Evolutionary conservation across 75 land plant species (phyloP), one percentile per base, ranked within the genome.

Genomic region (Picea sitchensis): DNA sequence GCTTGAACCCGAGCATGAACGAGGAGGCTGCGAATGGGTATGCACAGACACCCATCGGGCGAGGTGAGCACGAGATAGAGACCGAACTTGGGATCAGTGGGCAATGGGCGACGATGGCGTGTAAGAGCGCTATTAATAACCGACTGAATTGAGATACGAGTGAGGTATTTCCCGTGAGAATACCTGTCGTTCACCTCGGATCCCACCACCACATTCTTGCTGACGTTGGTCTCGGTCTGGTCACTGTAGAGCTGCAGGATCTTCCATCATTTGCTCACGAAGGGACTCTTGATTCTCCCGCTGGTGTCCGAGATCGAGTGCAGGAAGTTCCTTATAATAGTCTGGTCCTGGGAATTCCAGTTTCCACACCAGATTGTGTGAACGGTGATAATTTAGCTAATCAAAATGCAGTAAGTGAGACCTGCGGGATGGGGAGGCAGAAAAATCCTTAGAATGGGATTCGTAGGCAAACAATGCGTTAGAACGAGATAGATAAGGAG

Each of bases 51-150:
- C 26, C 26, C 96, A 80, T 94, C 96, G 8, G 57, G 72, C 11
- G 93, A 83, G 12, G 96, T 91, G 44, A 88, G 85, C 23, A 94
- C 51, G 31, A 94, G 82, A 83, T 94, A 94, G 59, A 94, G 34
- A 64, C 89, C 93, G 36, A 73, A 69, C 61, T 80, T 81, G 58
- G 83, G 82, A 81, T 83, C 72, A 65, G 84, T 80, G 75, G 86
- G 83, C 59, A 87, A 63, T 13, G 88, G 81, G 34, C 81, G 73
- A 56, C 83, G 59, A 21, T 44, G n/a, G 62, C 86, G 65, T 54
- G 79, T 81, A 14, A 91, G 76, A 68, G 89, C 83, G 65, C 30
- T 58, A 12, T 80, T 78, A 23, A 91, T 84, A 58, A 91, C 85
- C 78, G 86, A 69, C 78, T 88, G 93, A 9, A 91, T 78, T 13